Evolutionary conservation across 257 asterid genomes (phyloP).

Genomic region (Marsdenia floribunda): DNA sequence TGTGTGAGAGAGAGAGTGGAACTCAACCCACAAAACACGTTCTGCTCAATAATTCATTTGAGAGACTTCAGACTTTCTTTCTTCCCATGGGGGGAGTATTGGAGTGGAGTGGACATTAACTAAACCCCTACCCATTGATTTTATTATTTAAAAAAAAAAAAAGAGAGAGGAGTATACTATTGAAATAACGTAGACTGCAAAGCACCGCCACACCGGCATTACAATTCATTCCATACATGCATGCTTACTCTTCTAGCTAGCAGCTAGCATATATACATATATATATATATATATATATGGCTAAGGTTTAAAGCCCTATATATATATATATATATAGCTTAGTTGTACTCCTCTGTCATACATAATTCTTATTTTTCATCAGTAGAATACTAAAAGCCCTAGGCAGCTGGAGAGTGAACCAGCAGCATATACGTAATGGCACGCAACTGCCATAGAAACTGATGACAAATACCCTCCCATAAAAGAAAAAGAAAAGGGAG

Average conservation of each 20-base stretch:
- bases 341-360: background rate
- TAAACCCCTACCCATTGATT: background rate
- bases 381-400: too few species aligned
- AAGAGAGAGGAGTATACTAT: background rate
- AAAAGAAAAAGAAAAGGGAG: background rate
- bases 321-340: background rate
- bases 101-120: conserved; percentile 1
- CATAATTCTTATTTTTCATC: too few species aligned
- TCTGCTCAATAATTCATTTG: conserved; percentile 3
- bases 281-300: background rate
- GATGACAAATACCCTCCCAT: too few species aligned
- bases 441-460: too few species aligned
- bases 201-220: conserved; percentile 10
- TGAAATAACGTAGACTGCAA: background rate
- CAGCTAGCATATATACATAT: too few species aligned
- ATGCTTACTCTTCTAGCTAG: conserved; percentile 3
- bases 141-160: background rate
- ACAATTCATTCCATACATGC: background rate
- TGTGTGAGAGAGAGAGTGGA: background rate
- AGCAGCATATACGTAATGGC: too few species aligned
- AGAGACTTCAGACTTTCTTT: background rate
- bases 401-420: too few species aligned
- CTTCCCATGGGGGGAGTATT: background rate
- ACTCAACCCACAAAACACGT: conserved; percentile 17
- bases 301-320: background rate